phyloP scores from a whole-genome alignment of 192 early-diverging fungal genomes.

The Linnemannia hyalina region DNA sequence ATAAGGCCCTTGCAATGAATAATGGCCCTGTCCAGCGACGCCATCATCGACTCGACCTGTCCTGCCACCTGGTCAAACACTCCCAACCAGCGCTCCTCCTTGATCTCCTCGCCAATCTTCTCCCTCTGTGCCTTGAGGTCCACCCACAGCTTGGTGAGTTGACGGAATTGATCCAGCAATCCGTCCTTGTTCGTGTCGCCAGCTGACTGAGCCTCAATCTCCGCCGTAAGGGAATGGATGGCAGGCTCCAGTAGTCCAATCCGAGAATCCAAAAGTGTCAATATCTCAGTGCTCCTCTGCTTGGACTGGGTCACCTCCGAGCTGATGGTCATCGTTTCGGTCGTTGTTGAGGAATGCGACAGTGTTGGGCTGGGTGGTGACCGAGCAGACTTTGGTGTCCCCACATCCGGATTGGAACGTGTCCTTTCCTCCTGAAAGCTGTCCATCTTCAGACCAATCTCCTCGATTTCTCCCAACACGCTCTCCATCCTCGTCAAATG shows the following conservation, averaged over 20 bases:
- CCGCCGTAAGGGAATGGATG: constrained; percentile 46
- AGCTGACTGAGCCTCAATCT: constrained; percentile 5
- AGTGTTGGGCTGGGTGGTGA: constrained; percentile 11
- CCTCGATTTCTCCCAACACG: constrained; percentile 23
- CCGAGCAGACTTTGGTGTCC: neutral
- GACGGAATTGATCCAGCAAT: constrained; percentile 30
- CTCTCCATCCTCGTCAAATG: constrained; percentile 33
- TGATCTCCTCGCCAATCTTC: constrained; percentile 59
- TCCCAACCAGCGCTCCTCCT: constrained; percentile 67
- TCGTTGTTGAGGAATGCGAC: constrained; percentile 2
- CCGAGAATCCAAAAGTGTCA: constrained; percentile 58
- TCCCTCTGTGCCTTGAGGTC: constrained; percentile 60
- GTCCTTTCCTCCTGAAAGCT: constrained; percentile 17
- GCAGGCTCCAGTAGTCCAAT: constrained; percentile 59
- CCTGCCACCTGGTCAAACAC: constrained; percentile 67
- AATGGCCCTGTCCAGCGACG: constrained; percentile 64
- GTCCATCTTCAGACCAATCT: constrained; percentile 33
- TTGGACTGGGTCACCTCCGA: constrained; percentile 9
- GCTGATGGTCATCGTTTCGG: neutral
- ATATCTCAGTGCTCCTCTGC: constrained; percentile 19
- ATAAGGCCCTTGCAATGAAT: constrained; percentile 62
- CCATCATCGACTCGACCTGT: constrained; percentile 69
- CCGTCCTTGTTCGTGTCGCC: neutral
- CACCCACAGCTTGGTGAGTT: constrained; percentile 58
- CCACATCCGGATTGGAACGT: neutral